These are phyloP conservation scores for Colletotrichum orbiculare DNA, from an alignment of 2,329 filamentous ascomycete genomes.

Conservation along the genomic window DNA sequence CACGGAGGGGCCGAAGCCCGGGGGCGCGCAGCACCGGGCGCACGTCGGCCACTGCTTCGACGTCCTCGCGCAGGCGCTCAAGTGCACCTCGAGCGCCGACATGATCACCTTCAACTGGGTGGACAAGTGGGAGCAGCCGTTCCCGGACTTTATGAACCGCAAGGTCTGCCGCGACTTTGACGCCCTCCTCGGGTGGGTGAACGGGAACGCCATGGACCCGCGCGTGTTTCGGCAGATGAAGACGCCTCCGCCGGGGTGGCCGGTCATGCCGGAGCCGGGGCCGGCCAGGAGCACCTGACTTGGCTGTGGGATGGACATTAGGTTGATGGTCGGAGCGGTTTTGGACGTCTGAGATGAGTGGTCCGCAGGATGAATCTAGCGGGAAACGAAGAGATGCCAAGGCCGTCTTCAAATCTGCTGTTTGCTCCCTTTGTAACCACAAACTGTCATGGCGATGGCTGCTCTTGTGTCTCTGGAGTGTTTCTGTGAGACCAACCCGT, in stretches of 20 bases:
- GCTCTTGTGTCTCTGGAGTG: too few species aligned
- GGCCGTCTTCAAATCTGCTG: too few species aligned
- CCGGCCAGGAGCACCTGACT: neutral
- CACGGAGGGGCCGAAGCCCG: constrained; percentile 16
- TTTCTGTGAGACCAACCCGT: too few species aligned
- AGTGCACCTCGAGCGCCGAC: constrained; percentile 45
- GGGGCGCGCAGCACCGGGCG: constrained; percentile 33
- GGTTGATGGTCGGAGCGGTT: too few species aligned
- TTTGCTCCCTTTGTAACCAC: too few species aligned
- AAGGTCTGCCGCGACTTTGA: constrained; percentile 46
- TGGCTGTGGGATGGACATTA: neutral
- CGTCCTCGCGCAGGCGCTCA: constrained; percentile 44
- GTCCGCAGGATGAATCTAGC: too few species aligned
- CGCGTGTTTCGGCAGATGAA: constrained; percentile 16
- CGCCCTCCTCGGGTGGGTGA: constrained; percentile 33
- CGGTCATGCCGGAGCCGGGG: constrained; percentile 13
- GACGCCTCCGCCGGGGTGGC: constrained; percentile 15
- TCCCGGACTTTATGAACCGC: constrained; percentile 46
- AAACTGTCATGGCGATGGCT: too few species aligned
- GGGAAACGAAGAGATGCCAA: too few species aligned
- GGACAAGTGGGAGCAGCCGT: constrained; percentile 43
- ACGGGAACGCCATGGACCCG: constrained; percentile 28
- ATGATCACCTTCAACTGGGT: constrained; percentile 47
- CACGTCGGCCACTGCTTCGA: constrained; percentile 47
- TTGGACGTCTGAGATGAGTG: too few species aligned